phyloP scores from a whole-genome alignment of 225 moss, liverwort and hornwort genomes.

The Pleurozium schreberi region DNA sequence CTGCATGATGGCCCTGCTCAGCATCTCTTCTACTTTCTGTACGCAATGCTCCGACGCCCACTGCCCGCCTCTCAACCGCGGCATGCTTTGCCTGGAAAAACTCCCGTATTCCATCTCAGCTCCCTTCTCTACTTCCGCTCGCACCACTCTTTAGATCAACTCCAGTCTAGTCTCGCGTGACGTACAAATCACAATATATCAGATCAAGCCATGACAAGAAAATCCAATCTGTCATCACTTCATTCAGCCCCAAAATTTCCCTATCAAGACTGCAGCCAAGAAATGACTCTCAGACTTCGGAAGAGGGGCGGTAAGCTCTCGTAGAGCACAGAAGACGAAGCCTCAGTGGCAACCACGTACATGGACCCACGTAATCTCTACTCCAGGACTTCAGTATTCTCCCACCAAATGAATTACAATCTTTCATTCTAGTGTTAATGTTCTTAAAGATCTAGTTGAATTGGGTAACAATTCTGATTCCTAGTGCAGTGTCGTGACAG shows the following conservation, averaged over 20 bases:
- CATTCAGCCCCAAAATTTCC: not conserved
- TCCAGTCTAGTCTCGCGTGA: not conserved
- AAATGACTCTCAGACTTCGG: not conserved
- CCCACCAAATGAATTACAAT: not conserved
- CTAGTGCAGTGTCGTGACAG: not conserved
- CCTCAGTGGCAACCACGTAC: not conserved
- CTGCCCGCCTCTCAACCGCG: slow-evolving; percentile 1
- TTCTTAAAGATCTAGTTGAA: not conserved
- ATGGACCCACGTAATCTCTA: not conserved
- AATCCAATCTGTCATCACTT: not conserved
- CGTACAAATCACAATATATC: not conserved
- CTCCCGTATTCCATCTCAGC: slow-evolving; percentile 9
- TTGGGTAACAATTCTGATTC: not conserved
- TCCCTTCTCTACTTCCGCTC: not conserved
- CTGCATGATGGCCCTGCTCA: slow-evolving; percentile 21
- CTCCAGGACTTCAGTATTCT: not conserved
- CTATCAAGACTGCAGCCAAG: not conserved
- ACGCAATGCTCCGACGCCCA: slow-evolving; percentile 16
- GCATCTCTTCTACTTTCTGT: slow-evolving; percentile 36
- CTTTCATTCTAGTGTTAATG: not conserved
- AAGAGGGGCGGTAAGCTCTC: not conserved
- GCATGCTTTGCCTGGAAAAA: slow-evolving; percentile 2
- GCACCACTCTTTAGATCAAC: not conserved
- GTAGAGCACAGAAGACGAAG: not conserved
- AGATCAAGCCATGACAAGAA: not conserved